Percentiles rank a stretch among this genome's conserved stretches.
These are phyloP conservation scores for Solanum corneliomulleri DNA, from an alignment of 257 asterid genomes.

Conservation along the genomic window DNA sequence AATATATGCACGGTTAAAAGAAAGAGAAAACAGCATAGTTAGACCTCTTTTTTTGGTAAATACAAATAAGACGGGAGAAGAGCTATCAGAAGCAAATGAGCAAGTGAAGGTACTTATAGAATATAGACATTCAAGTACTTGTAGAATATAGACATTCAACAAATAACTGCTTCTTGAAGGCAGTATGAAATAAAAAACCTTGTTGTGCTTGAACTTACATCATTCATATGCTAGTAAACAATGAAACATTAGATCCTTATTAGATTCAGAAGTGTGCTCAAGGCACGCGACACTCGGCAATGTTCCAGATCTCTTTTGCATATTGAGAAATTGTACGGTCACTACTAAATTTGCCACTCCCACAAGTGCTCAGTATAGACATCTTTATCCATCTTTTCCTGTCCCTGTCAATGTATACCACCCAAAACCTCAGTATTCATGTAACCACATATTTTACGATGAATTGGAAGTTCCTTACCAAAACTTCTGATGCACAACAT, in stretches of 20 bases:
- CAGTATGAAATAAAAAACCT: background rate
- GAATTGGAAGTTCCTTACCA: background rate
- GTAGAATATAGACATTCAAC: background rate
- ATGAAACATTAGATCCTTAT: background rate
- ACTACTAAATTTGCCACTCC: slow-evolving; percentile 93
- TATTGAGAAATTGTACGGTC: slow-evolving; percentile 91
- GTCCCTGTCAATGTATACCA: slow-evolving; percentile 51
- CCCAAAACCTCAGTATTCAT: background rate
- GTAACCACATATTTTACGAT: background rate
- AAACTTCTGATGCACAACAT: background rate
- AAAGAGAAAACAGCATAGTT: background rate
- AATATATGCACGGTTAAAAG: background rate
- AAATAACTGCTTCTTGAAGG: background rate
- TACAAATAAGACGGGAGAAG: background rate
- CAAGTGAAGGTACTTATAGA: background rate
- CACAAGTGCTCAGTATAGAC: slow-evolving; percentile 95
- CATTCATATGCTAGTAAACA: background rate
- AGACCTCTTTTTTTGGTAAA: too few species aligned
- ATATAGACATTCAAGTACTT: background rate
- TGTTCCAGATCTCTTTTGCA: slow-evolving; percentile 83
- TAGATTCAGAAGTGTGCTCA: background rate
- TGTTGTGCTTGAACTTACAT: background rate
- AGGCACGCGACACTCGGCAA: slow-evolving; percentile 47
- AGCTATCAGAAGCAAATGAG: background rate
- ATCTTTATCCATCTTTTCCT: slow-evolving; percentile 83